Evolutionary conservation across 1,284 basidiomycete genomes (phyloP).

Genomic region (Ceratobasidium sp.): DNA sequence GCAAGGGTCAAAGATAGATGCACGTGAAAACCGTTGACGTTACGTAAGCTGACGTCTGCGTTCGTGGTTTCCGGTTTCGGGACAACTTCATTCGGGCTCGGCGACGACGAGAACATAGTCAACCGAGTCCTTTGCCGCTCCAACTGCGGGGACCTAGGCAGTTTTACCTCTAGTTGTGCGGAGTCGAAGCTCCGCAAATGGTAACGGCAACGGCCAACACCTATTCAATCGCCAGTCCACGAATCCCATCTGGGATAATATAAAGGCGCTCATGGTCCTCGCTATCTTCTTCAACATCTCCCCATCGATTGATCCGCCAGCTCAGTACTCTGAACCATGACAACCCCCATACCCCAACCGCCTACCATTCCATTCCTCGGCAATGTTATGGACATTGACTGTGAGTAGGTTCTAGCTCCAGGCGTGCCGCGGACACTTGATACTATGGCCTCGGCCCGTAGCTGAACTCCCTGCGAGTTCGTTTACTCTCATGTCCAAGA

Average conservation of each 20-base stretch:
- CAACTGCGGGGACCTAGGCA: neutral
- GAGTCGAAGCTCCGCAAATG: neutral
- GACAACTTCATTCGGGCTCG: neutral
- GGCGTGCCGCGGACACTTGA: neutral
- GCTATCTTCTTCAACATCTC: neutral
- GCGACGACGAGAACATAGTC: neutral
- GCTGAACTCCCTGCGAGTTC: slow-evolving; percentile 24
- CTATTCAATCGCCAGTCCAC: neutral
- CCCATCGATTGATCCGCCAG: neutral
- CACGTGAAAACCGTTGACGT: neutral
- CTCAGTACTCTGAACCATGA: slow-evolving; percentile 12
- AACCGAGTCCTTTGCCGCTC: neutral
- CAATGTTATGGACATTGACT: slow-evolving; percentile 50
- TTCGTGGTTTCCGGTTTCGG: neutral
- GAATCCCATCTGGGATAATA: neutral
- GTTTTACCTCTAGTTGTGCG: neutral
- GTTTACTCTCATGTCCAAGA: slow-evolving; percentile 39
- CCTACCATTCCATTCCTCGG: slow-evolving; percentile 57
- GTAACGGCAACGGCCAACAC: neutral
- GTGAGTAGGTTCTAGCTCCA: slow-evolving; percentile 48
- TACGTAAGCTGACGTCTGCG: neutral
- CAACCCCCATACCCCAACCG: slow-evolving; percentile 53
- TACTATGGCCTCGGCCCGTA: neutral
- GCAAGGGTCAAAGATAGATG: neutral
- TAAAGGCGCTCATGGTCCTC: neutral